Percentiles rank a stretch among this genome's conserved stretches.
Conservation (phyloP, 116 monocot genomes). For the Cymodocea nodosa region DNA sequence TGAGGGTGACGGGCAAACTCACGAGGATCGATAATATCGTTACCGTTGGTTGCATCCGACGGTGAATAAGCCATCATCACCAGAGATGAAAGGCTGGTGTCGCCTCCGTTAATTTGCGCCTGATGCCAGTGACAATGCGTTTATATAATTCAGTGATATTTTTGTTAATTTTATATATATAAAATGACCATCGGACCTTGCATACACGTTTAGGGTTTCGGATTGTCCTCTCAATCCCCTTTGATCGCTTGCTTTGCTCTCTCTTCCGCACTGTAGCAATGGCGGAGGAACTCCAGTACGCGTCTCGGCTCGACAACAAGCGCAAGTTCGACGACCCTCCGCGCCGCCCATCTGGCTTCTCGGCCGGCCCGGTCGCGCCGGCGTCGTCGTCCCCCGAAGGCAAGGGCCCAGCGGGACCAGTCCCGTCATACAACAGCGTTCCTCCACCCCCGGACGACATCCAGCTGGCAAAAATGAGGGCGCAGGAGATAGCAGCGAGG, state of each 20-base stretch:
- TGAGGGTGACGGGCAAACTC: no score
- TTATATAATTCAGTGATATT: no score
- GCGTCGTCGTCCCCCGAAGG: constrained; percentile 12
- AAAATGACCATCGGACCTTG: no score
- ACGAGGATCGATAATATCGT: no score
- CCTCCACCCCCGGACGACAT: constrained; percentile 60
- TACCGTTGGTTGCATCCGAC: no score
- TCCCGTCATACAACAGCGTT: constrained; percentile 61
- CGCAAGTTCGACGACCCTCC: constrained; percentile 58
- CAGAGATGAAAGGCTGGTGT: no score
- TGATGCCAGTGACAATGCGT: no score
- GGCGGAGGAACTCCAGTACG: constrained; percentile 53
- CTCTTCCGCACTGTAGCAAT: constrained; percentile 12
- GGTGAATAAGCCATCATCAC: no score
- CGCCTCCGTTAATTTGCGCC: no score
- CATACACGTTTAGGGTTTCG: constrained; percentile 3
- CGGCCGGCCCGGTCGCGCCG: constrained; percentile 18
- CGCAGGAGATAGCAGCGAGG: constrained; percentile 73
- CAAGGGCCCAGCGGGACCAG: constrained; percentile 7
- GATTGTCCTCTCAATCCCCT: neutral
- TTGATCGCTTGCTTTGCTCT: neutral
- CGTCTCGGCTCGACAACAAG: constrained; percentile 57
- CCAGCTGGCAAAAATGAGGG: constrained; percentile 77
- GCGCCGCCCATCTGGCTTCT: constrained; percentile 42
- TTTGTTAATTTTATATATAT: no score